Conservation (phyloP, 495 filamentous ascomycete species). For the Talaromyces borbonicus region DNA sequence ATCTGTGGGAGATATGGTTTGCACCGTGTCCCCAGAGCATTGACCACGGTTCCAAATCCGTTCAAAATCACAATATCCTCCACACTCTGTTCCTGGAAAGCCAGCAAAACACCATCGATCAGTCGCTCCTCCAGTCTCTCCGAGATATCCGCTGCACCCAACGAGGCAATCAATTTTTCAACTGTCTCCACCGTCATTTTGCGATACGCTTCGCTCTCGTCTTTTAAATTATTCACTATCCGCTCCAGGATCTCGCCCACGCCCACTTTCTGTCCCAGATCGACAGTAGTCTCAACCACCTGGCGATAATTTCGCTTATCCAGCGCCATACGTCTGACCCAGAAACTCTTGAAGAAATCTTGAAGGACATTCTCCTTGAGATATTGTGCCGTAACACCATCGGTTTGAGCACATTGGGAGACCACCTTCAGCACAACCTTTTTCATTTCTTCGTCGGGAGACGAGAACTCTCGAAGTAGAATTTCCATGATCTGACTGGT, state of each 20-base stretch:
- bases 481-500: constrained; percentile 99
- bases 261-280: constrained; percentile 93
- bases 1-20: constrained; percentile 97
- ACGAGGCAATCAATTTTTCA: constrained; percentile 86
- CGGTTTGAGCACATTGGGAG: constrained; percentile 90
- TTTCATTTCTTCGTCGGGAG: constrained; percentile 99
- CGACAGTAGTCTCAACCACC: constrained; percentile 96
- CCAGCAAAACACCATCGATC: constrained; percentile 91
- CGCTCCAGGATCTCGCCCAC: constrained; percentile 90
- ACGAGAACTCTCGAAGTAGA: constrained; percentile 87
- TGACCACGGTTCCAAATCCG: constrained; percentile 97
- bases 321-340: constrained; percentile 92
- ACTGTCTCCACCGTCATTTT: constrained; percentile 99
- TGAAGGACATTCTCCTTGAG: constrained; percentile 89
- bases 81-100: constrained; percentile 97
- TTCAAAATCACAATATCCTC: constrained; percentile 95
- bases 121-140: constrained; percentile 86
- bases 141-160: constrained; percentile 89
- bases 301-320: constrained; percentile 96
- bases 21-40: constrained; percentile 85
- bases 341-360: constrained; percentile 98
- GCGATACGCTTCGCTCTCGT: constrained; percentile 94
- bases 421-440: constrained; percentile 97
- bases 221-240: constrained; percentile 89
- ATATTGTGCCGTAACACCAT: constrained; percentile 89